phyloP scores from a whole-genome alignment of 2,329 filamentous ascomycete genomes.

The Elsinoe australis region DNA sequence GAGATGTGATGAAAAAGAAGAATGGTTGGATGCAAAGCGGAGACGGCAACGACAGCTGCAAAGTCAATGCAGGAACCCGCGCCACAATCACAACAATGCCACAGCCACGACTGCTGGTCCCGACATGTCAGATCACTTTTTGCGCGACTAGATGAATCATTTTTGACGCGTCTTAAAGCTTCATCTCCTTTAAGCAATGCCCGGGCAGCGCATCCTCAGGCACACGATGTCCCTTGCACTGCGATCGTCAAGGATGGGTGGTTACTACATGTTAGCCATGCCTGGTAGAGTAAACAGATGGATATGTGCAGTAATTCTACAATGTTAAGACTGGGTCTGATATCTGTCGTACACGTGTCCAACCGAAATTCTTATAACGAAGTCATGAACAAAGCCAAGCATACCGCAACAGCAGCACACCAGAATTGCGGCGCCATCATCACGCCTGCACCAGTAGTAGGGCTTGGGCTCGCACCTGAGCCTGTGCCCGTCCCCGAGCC shows the following conservation, averaged over 20 bases:
- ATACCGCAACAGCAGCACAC: not conserved
- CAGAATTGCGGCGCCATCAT: not conserved
- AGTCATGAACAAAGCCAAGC: not conserved
- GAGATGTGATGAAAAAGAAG: slow-evolving; percentile 6
- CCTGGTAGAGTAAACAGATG: too few relatives aligned
- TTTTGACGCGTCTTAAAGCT: too few relatives aligned
- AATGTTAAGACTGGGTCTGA: too few relatives aligned
- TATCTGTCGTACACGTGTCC: too few relatives aligned
- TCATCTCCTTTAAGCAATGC: too few relatives aligned
- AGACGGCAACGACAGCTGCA: not conserved
- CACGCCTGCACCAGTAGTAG: slow-evolving; percentile 5
- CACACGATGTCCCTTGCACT: too few relatives aligned
- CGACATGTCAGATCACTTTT: too few relatives aligned
- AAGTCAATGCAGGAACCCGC: not conserved
- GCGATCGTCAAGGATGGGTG: too few relatives aligned
- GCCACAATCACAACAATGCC: not conserved
- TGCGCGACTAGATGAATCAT: too few relatives aligned
- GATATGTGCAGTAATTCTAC: too few relatives aligned
- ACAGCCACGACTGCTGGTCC: not conserved
- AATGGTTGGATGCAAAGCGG: slow-evolving; percentile 1
- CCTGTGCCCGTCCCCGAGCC: not conserved
- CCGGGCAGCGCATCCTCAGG: too few relatives aligned
- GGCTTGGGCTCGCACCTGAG: not conserved
- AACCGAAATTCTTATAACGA: not conserved
- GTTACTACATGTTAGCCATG: too few relatives aligned